These are phyloP conservation scores for Penicillium sp. DNA, from an alignment of 2,329 filamentous ascomycete species.

Conservation along the genomic window DNA sequence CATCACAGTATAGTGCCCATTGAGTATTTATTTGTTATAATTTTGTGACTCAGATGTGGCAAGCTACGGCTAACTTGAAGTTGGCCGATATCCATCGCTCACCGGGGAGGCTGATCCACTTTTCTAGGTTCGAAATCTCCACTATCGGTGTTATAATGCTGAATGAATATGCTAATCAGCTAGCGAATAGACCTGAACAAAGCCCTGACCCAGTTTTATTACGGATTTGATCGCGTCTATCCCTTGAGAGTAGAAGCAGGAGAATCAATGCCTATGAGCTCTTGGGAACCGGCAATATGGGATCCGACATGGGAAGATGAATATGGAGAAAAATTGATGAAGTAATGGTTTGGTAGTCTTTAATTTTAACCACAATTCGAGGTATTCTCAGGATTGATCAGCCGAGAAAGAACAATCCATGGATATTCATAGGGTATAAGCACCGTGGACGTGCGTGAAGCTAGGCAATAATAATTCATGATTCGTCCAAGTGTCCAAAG, in stretches of 20 bases:
- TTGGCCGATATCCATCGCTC: background rate
- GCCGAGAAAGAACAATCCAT: background rate
- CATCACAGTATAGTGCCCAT: background rate
- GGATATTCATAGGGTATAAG: background rate
- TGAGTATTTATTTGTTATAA: background rate
- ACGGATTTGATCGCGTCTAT: background rate
- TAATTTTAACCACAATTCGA: background rate
- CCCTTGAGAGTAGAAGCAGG: background rate
- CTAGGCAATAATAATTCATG: background rate
- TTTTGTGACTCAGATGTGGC: background rate
- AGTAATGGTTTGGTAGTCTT: background rate
- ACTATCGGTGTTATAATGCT: background rate
- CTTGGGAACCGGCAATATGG: background rate
- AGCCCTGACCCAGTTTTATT: background rate
- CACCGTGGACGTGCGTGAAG: background rate
- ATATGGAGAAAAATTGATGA: background rate
- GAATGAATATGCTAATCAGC: background rate
- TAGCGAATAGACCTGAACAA: background rate
- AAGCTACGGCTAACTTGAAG: background rate
- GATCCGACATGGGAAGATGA: background rate
- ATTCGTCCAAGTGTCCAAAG: background rate
- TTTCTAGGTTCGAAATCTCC: background rate
- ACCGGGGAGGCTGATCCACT: background rate
- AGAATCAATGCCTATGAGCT: too few relatives aligned
- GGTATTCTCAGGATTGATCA: background rate